A percentile compares a stretch with the other conserved stretches of the same genome.
These are phyloP conservation scores for Anisogramma anomala DNA, from an alignment of 2,329 filamentous ascomycete species.

Conservation along the genomic window DNA sequence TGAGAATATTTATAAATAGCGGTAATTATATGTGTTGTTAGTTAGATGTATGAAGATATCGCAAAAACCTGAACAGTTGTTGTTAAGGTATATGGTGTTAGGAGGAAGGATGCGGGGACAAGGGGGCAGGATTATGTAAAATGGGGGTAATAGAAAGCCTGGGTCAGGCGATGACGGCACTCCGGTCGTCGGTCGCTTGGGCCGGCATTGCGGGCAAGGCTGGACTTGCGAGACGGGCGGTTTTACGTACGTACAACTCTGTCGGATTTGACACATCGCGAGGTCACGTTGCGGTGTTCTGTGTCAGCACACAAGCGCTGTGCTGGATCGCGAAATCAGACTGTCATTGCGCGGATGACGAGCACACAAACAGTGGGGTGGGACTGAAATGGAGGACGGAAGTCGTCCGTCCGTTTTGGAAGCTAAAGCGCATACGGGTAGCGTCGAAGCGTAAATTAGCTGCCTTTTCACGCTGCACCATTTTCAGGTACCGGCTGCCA, in stretches of 20 bases:
- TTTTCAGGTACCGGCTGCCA: slow-evolving; percentile 6
- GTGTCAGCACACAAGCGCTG: background rate
- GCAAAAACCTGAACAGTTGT: no score
- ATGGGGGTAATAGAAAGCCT: slow-evolving; percentile 14
- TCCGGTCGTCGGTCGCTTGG: slow-evolving; percentile 2
- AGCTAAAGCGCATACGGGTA: no score
- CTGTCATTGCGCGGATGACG: no score
- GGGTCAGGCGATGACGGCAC: slow-evolving; percentile 12
- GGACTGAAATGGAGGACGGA: background rate
- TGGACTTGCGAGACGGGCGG: slow-evolving; percentile 2
- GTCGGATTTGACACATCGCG: slow-evolving; percentile 12
- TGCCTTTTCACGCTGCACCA: background rate
- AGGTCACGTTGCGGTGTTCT: slow-evolving; percentile 12
- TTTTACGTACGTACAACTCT: slow-evolving; percentile 14
- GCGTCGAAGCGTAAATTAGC: slow-evolving; percentile 9
- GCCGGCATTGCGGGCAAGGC: background rate
- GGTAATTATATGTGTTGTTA: no score
- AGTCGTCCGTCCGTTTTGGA: no score
- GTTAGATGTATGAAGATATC: no score
- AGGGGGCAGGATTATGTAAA: slow-evolving; percentile 12
- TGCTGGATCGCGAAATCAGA: background rate
- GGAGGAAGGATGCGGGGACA: no score
- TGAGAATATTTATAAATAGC: no score
- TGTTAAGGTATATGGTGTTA: no score
- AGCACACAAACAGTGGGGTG: background rate